Evolutionary conservation across 1,139 yeast species (phyloP), one percentile per base, ranked within the genome.

Genomic region (Debaryomyces nepalensis): DNA sequence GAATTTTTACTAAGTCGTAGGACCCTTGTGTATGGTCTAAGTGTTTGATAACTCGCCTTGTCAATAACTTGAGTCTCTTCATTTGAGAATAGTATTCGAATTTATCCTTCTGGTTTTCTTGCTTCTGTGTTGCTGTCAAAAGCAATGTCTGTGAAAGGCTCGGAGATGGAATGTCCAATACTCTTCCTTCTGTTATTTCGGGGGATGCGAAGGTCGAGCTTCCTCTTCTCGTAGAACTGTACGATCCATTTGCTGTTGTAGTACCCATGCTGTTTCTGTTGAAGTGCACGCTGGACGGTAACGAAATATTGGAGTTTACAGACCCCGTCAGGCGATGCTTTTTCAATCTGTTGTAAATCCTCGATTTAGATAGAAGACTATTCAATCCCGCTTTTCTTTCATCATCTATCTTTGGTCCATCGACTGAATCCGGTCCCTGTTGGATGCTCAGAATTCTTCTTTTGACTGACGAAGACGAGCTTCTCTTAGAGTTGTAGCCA

Each of bases 261-360:
- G 66, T 63, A 26, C 61, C 53, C 7, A 63, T 48, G 41, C 65
- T 58, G 30, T 61, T 62, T 40, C 65, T 49, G 43, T 56, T 58
- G 39, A 49, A 48, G 15, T 35, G 33, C n/a, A 46, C 31, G 29
- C 47, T 49, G 10, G 60, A 53, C 2, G 55, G 57, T 6, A 46
- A 46, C 11, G 71, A 63, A 4, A 52, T 40, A 9, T 50, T 55
- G 29, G 73, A 69, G 30, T 54, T 55, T 33, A 59, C 44, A 2
- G 73, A 66, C 18, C 67, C 54, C 2, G 63, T 53, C 63, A 68
- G 71, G 10, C 77, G 59, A 44, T 67, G 59, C 46, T 68, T 70
- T 48, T 65, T 71, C 20, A 72, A 53, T 44, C 68, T 63, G 48
- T 63, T 66, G 49, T 73, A 73, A 21, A 73, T 52, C 46, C 61